phyloP scores from a whole-genome alignment of 2,329 filamentous ascomycete species.

The Aaosphaeria arxii region DNA sequence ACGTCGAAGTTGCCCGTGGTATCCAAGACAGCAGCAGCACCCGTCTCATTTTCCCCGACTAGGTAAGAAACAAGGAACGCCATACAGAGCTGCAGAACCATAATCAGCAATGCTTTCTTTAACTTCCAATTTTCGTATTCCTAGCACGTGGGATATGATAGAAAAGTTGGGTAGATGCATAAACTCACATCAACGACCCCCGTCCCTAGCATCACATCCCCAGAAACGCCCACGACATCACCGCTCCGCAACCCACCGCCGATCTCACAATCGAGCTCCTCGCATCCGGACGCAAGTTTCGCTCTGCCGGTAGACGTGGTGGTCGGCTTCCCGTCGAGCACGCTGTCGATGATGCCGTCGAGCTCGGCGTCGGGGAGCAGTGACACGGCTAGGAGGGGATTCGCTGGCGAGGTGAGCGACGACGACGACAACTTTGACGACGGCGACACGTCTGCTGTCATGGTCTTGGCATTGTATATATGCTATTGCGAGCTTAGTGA shows the following conservation, averaged over 20 bases:
- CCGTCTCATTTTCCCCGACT: slow-evolving; percentile 14
- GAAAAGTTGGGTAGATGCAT: too few relatives aligned
- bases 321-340: slow-evolving; percentile 5
- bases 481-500: too few relatives aligned
- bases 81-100: slow-evolving; percentile 28
- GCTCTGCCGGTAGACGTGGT: not conserved
- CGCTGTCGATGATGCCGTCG: slow-evolving; percentile 4
- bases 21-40: slow-evolving; percentile 44
- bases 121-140: too few relatives aligned
- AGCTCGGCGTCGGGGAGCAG: slow-evolving; percentile 17
- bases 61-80: slow-evolving; percentile 40
- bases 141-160: too few relatives aligned
- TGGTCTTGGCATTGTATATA: too few relatives aligned
- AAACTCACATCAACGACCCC: slow-evolving; percentile 14
- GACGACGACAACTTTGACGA: too few relatives aligned
- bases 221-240: slow-evolving; percentile 34
- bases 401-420: slow-evolving; percentile 2
- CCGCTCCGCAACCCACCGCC: slow-evolving; percentile 37
- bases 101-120: not conserved
- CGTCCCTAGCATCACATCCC: slow-evolving; percentile 17
- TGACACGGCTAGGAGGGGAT: slow-evolving; percentile 15
- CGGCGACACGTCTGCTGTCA: too few relatives aligned
- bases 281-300: slow-evolving; percentile 19
- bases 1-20: slow-evolving; percentile 47
- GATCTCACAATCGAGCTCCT: slow-evolving; percentile 35